These are phyloP conservation scores for Penicillium coprophilum DNA, from an alignment of 495 filamentous ascomycete genomes.

Conservation along the genomic window DNA sequence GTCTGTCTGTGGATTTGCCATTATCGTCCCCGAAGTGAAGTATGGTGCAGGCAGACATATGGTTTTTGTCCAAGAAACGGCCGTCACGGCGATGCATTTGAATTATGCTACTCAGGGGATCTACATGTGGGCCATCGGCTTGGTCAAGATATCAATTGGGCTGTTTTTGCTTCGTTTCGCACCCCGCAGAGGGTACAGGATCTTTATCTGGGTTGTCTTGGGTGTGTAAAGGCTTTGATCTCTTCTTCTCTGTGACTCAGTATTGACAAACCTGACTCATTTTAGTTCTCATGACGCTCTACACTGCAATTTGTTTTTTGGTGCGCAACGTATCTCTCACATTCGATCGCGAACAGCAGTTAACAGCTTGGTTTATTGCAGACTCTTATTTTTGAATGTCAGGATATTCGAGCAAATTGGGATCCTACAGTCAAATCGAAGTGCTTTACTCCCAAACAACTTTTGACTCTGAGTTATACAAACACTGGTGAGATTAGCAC, in stretches of 20 bases:
- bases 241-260: not conserved
- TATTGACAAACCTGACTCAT: slow-evolving; percentile 10
- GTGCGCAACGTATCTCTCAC: slow-evolving; percentile 1
- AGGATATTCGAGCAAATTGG: slow-evolving; percentile 33
- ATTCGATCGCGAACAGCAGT: not conserved
- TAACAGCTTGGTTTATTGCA: not conserved
- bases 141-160: slow-evolving; percentile 49
- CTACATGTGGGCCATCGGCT: slow-evolving; percentile 39
- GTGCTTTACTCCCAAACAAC: slow-evolving; percentile 34
- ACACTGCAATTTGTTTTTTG: slow-evolving; percentile 37
- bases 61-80: slow-evolving; percentile 29
- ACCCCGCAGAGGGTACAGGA: slow-evolving; percentile 30
- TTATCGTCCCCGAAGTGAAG: slow-evolving; percentile 36
- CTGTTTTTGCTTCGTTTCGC: slow-evolving; percentile 47
- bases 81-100: slow-evolving; percentile 37
- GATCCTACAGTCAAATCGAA: slow-evolving; percentile 31
- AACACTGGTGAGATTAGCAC: slow-evolving; percentile 26
- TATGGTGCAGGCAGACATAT: slow-evolving; percentile 45
- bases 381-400: slow-evolving; percentile 28
- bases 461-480: slow-evolving; percentile 36
- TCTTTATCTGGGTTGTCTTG: slow-evolving; percentile 33
- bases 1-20: slow-evolving; percentile 32
- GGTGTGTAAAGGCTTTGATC: slow-evolving; percentile 10
- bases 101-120: slow-evolving; percentile 47
- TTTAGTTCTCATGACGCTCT: slow-evolving; percentile 39